phyloP scores from a whole-genome alignment of 1,284 basidiomycete genomes.

The Fomes fomentarius region DNA sequence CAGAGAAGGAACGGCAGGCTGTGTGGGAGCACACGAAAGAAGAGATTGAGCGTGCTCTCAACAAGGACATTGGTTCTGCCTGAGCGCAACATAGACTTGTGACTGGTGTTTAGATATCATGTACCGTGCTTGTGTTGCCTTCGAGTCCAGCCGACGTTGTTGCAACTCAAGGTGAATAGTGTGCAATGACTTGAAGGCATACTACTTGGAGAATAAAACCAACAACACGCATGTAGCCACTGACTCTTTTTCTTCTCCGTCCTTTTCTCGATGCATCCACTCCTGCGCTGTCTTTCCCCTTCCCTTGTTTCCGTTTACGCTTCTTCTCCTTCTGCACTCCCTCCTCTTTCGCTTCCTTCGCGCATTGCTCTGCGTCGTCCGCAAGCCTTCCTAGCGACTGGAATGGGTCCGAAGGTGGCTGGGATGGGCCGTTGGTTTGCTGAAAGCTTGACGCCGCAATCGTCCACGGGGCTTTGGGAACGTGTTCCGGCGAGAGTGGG shows the following conservation, averaged over 20 bases:
- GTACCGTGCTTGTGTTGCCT: no score
- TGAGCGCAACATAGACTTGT: no score
- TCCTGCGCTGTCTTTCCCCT: slow-evolving; percentile 33
- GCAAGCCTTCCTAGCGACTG: slow-evolving; percentile 38
- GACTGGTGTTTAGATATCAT: no score
- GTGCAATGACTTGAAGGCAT: no score
- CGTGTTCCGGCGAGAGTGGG: slow-evolving; percentile 77
- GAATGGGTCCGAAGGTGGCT: slow-evolving; percentile 35
- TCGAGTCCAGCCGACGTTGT: no score
- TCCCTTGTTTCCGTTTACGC: slow-evolving; percentile 28
- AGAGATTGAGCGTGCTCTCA: slow-evolving; percentile 30
- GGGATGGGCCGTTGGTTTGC: neutral
- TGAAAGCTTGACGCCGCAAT: slow-evolving; percentile 10
- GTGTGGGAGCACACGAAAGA: slow-evolving; percentile 54
- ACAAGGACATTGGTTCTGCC: no score
- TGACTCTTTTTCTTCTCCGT: slow-evolving; percentile 40
- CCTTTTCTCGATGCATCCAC: slow-evolving; percentile 37
- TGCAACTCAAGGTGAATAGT: no score
- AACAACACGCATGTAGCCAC: no score
- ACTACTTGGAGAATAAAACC: no score
- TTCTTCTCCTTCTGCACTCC: slow-evolving; percentile 34
- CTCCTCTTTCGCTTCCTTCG: slow-evolving; percentile 32
- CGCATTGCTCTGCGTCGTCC: slow-evolving; percentile 35
- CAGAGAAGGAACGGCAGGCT: slow-evolving; percentile 40
- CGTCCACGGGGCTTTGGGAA: slow-evolving; percentile 36